phyloP scores from a whole-genome alignment of 345 rosid species.

The Bruguiera parviflora region DNA sequence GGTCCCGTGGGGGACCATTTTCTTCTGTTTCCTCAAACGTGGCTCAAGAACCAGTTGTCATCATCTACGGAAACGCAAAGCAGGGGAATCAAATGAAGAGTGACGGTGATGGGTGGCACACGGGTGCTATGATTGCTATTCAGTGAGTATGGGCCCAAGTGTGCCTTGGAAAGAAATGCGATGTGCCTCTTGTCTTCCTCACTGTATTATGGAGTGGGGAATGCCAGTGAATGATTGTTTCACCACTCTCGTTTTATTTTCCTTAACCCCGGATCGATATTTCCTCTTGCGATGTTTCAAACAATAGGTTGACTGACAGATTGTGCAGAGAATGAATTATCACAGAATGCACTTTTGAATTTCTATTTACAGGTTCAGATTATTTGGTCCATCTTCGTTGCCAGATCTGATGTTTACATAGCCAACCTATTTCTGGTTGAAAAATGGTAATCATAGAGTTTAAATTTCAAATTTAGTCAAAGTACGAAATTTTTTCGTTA shows the following conservation, averaged over 20 bases:
- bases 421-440: too few relatives aligned
- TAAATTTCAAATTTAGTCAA: too few relatives aligned
- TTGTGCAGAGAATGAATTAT: neutral
- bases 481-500: too few relatives aligned
- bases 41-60: conserved; percentile 14
- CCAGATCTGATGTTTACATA: too few relatives aligned
- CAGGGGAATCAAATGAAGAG: conserved; percentile 11
- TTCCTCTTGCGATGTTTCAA: neutral
- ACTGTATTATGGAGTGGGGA: neutral
- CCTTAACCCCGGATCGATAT: neutral
- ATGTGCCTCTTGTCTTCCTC: conserved; percentile 2
- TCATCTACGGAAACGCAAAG: conserved; percentile 5
- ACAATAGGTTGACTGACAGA: neutral
- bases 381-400: too few relatives aligned
- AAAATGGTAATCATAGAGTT: too few relatives aligned
- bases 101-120: conserved; percentile 14
- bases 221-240: conserved; percentile 4
- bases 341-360: neutral
- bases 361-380: neutral
- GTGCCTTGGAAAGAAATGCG: conserved; percentile 4
- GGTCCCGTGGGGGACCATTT: conserved; percentile 24
- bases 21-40: conserved; percentile 16
- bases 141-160: conserved; percentile 12
- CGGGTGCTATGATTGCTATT: conserved; percentile 4
- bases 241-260: too few relatives aligned